Evolutionary conservation across 768 basidiomycete genomes (phyloP), one percentile per base, ranked within the genome.

Genomic region (Amanita subjunquillea): DNA sequence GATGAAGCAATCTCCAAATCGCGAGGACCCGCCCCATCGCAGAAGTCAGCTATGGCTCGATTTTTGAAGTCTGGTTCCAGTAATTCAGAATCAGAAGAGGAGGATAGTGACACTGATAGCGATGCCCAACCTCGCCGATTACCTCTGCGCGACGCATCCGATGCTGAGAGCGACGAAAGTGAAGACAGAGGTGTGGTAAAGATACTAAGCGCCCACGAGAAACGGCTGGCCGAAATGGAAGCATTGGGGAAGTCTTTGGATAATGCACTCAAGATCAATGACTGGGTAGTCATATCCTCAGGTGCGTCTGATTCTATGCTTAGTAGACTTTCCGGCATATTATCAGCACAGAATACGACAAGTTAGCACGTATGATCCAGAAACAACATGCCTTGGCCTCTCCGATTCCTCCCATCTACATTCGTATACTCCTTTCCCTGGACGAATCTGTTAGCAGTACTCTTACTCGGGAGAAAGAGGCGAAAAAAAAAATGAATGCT

Each of bases 401-500:
- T 57, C 86, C 88, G 17, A 77, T 94, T 40, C 91, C 96, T 32
- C 82, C 89, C 2, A 85, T 94, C 63, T 94, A 82, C 70, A 74
- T 91, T 63, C 85, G 79, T 63, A 85, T 82, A 30, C 77, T 90
- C 44, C 67, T 73, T 52, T 80, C 73, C 58, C 80, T 98, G 36
- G 96, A 98, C 58, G 66, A 73, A 22, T 82, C 89, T 8, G 69
- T 96, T 59, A 85, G 81, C 58, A 71, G 68, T 23, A 82, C 91
- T 5, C 68, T 89, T 40, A 73, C 83, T 8, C 89, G 89, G 65
- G 93, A 96, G 68, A 95, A 94, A 67, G 85, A 87, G 55, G 83
- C 91, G 8, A 88, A 89, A 71, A 96, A 97, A 71, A 97, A 96
- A 72, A 91, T 94, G 85, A 95, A 93, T 58, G 87, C 91, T 2